Evolutionary conservation across 768 basidiomycete species (phyloP).

Genomic region (Dentipellis sp.): DNA sequence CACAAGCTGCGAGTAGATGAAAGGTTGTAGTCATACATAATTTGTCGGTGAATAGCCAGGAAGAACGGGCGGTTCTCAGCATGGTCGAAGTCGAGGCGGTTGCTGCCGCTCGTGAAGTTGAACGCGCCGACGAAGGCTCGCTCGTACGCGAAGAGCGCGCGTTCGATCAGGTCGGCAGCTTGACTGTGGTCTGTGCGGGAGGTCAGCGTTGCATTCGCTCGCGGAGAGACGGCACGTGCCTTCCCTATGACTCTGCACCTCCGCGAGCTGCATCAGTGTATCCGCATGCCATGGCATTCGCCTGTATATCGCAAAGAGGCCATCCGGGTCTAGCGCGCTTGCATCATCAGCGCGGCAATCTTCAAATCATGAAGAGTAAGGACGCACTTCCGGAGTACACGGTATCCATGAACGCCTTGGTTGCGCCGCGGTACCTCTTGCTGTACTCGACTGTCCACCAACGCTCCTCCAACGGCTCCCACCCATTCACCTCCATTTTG

Average conservation of each 20-base stretch:
- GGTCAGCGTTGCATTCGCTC: background rate
- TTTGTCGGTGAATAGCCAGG: slow-evolving; percentile 76
- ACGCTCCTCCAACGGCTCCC: slow-evolving; percentile 48
- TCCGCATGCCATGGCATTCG: slow-evolving; percentile 89
- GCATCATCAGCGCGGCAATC: background rate
- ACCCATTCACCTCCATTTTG: slow-evolving; percentile 30
- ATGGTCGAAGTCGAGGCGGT: slow-evolving; percentile 80
- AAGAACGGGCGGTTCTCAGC: slow-evolving; percentile 94
- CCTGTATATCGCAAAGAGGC: slow-evolving; percentile 67
- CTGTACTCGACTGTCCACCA: slow-evolving; percentile 91
- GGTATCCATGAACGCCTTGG: slow-evolving; percentile 70
- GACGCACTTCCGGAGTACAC: slow-evolving; percentile 74
- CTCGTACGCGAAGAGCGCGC: slow-evolving; percentile 92
- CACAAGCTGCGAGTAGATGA: too few species aligned
- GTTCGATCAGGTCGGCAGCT: slow-evolving; percentile 82
- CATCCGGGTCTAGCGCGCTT: slow-evolving; percentile 53
- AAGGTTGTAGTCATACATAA: slow-evolving; percentile 44
- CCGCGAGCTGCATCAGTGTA: slow-evolving; percentile 78
- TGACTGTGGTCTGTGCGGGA: slow-evolving; percentile 56
- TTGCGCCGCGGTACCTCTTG: slow-evolving; percentile 74
- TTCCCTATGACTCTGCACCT: slow-evolving; percentile 81
- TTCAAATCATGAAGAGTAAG: background rate
- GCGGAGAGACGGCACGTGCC: slow-evolving; percentile 33
- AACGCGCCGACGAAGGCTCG: slow-evolving; percentile 82
- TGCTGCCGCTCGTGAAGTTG: slow-evolving; percentile 71